Percentiles rank a stretch among this genome's conserved stretches.
These are phyloP conservation scores for Tulasnella calospora DNA, from an alignment of 768 basidiomycete species.

Conservation along the genomic window DNA sequence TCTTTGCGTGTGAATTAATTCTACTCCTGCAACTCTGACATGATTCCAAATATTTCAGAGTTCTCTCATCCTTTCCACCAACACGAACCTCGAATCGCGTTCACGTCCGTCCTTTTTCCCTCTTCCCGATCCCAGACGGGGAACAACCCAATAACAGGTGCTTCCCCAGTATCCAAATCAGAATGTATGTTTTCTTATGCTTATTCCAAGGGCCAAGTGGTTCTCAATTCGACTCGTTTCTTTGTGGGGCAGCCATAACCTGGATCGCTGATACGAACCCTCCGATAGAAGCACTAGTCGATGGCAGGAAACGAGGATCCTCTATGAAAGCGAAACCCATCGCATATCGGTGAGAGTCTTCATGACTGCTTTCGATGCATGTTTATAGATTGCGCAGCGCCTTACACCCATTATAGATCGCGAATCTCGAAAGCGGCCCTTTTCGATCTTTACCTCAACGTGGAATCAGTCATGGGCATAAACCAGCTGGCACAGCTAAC, in stretches of 20 bases:
- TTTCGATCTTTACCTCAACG: slow-evolving; percentile 1
- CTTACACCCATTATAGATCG: neutral
- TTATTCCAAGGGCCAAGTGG: neutral
- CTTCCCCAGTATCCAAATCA: slow-evolving; percentile 52
- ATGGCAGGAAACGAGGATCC: slow-evolving; percentile 46
- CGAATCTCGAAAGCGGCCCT: slow-evolving; percentile 14
- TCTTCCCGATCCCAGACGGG: slow-evolving; percentile 47
- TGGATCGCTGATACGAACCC: slow-evolving; percentile 54
- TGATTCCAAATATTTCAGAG: neutral
- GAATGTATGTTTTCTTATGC: slow-evolving; percentile 51
- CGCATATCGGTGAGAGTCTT: neutral
- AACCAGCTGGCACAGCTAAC: neutral
- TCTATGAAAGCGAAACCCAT: neutral
- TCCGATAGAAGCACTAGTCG: slow-evolving; percentile 63
- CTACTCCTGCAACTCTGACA: slow-evolving; percentile 15
- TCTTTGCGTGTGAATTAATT: too few species aligned
- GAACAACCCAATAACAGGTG: slow-evolving; percentile 23
- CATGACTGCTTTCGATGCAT: too few species aligned
- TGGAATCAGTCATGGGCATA: neutral
- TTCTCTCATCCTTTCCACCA: slow-evolving; percentile 44
- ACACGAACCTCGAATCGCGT: slow-evolving; percentile 49
- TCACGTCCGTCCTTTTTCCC: slow-evolving; percentile 56
- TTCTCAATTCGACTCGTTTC: neutral
- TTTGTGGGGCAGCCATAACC: slow-evolving; percentile 51
- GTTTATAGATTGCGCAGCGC: too few species aligned